Conservation (phyloP, 176 grass and related monocot genomes). For the Rhipidocladum racemiflorum region DNA sequence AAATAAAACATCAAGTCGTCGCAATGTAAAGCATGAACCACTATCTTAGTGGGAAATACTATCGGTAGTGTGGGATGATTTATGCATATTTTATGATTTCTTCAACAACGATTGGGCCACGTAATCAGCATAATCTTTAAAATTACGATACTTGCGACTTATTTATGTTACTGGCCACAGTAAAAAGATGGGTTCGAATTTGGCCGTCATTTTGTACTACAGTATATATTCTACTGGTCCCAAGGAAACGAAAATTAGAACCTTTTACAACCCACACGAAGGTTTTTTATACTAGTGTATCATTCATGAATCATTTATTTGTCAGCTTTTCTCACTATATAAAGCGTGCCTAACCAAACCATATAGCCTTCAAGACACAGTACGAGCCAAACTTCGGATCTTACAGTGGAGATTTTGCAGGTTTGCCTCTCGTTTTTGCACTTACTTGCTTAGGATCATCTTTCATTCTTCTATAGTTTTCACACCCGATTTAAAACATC, state of each 20-base stretch:
- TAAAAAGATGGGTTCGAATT: constrained; percentile 19
- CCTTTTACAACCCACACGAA: background rate
- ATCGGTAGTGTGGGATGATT: constrained; percentile 38
- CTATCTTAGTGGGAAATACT: constrained; percentile 45
- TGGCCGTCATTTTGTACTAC: constrained; percentile 7
- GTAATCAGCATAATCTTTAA: background rate
- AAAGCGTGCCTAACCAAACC: constrained; percentile 27
- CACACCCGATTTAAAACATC: no score
- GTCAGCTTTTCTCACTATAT: constrained; percentile 32
- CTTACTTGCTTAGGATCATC: background rate
- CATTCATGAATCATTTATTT: background rate
- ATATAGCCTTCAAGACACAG: constrained; percentile 31
- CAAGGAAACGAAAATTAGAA: background rate
- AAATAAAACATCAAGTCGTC: constrained; percentile 26
- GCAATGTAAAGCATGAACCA: constrained; percentile 13
- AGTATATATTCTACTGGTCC: constrained; percentile 22
- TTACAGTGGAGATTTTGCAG: background rate
- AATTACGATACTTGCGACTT: background rate
- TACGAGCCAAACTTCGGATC: background rate
- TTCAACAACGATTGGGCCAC: background rate
- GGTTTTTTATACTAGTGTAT: background rate
- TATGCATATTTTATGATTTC: constrained; percentile 33
- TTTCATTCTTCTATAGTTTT: background rate
- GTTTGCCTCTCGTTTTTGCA: constrained; percentile 2
- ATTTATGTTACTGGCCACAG: constrained; percentile 27